Conservation (phyloP, 345 rosid genomes). For the Lagerstroemia speciosa region DNA sequence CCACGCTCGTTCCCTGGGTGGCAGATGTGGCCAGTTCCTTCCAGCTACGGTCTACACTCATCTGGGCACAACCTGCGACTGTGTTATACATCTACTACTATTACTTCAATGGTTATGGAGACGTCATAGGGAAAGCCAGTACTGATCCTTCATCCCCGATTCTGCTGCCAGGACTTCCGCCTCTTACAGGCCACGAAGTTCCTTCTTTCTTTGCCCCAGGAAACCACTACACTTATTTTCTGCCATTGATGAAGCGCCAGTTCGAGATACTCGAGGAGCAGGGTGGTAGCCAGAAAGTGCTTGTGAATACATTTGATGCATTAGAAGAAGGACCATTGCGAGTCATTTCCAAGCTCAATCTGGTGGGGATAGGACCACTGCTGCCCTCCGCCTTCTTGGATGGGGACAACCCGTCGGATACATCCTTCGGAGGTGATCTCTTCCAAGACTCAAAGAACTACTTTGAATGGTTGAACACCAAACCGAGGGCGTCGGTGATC, state of each 20-base stretch:
- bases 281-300: neutral
- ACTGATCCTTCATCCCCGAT: slow-evolving; percentile 7
- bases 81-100: slow-evolving; percentile 47
- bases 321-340: slow-evolving; percentile 9
- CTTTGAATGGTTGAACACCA: slow-evolving; percentile 9
- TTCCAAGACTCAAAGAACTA: slow-evolving; percentile 1
- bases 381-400: neutral
- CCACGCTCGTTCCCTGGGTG: slow-evolving; percentile 23
- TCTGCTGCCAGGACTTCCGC: too few relatives aligned
- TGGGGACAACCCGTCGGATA: neutral
- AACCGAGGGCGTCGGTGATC: slow-evolving; percentile 3
- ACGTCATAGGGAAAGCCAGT: slow-evolving; percentile 10
- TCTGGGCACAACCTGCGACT: slow-evolving; percentile 68
- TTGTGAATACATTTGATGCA: slow-evolving; percentile 9
- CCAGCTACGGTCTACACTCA: slow-evolving; percentile 25
- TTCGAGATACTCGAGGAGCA: neutral
- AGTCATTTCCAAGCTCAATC: neutral
- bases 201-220: slow-evolving; percentile 41
- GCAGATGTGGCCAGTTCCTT: too few relatives aligned
- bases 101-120: slow-evolving; percentile 34
- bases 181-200: slow-evolving; percentile 26
- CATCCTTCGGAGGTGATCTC: too few relatives aligned
- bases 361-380: slow-evolving; percentile 7
- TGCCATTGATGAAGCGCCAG: slow-evolving; percentile 4
- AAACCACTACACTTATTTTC: neutral